Base-by-base conservation (phyloP, 495 filamentous ascomycete species). In the Penicillium ochrochloron region DNA sequence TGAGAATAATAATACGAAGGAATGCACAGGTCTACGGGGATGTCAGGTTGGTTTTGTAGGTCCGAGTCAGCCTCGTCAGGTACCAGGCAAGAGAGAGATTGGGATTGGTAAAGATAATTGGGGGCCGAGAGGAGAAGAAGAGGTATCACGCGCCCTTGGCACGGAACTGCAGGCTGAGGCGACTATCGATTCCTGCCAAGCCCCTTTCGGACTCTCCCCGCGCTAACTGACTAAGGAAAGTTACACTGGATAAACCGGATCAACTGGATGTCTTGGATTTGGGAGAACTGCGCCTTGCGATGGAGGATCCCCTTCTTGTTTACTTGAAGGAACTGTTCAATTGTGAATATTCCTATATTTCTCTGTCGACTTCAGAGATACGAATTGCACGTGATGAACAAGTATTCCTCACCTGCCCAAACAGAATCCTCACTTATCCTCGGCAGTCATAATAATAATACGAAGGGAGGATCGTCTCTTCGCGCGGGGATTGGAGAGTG, bases 171-270 rank as follows among this genome's bases (percentile, higher is more conserved):
- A 52, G 27, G 25, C 19, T 27, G 25, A 27, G 25, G 25, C 25
- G 21, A 48, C 44, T 48, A 52, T 52, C 48, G 25, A 27, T 31
- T 52, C 48, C 48, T 29, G 48, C 67, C 67, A 66, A 70, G 70
- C 52, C 66, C 59, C 56, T 67, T 65, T 68, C 33, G 60, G 70
- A 70, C 70, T 65, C 70, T 27, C 25, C 25, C 25, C 61, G 67
- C 67, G 67, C 64, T 66, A 70, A 65, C 31, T 50, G 17, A 39
- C 12, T 25, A 23, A 1, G 19, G 42, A 44, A 21, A 15, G 19
- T 44, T 9, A 7, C 31, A 33, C 31, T 33, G 5, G 31, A 33
- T 33, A 27, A 27, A 27, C 31, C 7, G 5, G 31, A 33, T 33
- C 1, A 27, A 27, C 31, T 33, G 5, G 31, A 33, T 33, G 31